Base-by-base conservation (phyloP, 163 green algal genomes). In the Scenedesmus sp. region DNA sequence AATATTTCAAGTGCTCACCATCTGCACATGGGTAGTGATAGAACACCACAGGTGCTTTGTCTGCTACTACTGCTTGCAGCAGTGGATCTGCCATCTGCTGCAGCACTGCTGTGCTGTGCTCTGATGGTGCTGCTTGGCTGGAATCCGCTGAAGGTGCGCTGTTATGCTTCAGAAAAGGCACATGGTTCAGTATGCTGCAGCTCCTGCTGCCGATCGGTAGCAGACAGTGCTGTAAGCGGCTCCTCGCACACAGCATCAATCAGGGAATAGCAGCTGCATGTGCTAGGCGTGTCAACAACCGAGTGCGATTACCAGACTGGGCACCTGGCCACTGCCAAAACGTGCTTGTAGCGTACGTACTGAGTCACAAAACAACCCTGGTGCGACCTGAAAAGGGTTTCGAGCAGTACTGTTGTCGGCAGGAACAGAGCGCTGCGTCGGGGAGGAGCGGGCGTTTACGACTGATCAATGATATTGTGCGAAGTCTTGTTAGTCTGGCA, bases 11-110 rank as follows among this genome's bases (percentile, higher is more conserved):
- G 4, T 6, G 96, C 12, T 95, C 91, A 49, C 96, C 96, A 83
- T 98, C 96, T 22, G 92, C 88, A 82, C 96, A 98, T 20, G 95
- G 96, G 56, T 96, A 97, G 89, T 98, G 96, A 81, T 97, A 97
- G 92, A 93, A 92, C 26, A 91, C 18, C 6, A 91, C 65, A 10
- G 79, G 89, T 56, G 80, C 80, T 56, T 51, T 65, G 51, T 35
- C 79, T 40, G 70, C 86, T 24, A 70, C 46, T 35, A 72, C 0
- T 72, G 59, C 33, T 33, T 72, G 59, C 59, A 72, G 59, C 59
- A 72, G 59, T 10, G 59, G 59, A 22, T 72, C 59, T 35, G 59
- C 59, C 59, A 72, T 72, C 24, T 33, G 59, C 59, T 72, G 59
- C 59, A 33, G 20, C 4, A 33, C 15, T 24, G 3, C 59, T 72